Evolutionary conservation across 768 basidiomycete genomes (phyloP).

Genomic region (Leucocoprinus leucothites): DNA sequence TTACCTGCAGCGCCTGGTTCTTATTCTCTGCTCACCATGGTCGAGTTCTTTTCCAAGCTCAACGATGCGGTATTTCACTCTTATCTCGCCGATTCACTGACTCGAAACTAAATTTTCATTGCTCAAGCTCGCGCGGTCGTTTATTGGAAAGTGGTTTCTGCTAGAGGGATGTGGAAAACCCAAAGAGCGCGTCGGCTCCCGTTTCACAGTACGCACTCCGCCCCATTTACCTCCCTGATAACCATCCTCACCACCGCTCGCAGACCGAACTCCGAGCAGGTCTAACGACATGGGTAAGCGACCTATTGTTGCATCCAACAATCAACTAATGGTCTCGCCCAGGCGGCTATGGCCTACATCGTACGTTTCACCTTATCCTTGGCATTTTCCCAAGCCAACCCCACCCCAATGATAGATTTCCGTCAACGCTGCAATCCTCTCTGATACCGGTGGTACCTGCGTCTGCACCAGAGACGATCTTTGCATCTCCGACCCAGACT

Average conservation of each 20-base stretch:
- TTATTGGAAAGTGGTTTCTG: constrained; percentile 65
- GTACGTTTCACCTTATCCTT: constrained; percentile 33
- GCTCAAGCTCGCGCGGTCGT: constrained; percentile 41
- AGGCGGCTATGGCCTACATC: constrained; percentile 86
- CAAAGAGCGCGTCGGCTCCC: constrained; percentile 59
- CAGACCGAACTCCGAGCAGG: constrained; percentile 80
- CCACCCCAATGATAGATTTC: constrained; percentile 51
- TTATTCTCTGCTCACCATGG: constrained; percentile 14
- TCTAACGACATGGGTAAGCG: constrained; percentile 74
- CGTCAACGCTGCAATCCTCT: constrained; percentile 79
- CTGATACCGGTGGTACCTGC: constrained; percentile 78
- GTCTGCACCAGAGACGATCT: constrained; percentile 61
- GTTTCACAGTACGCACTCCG: constrained; percentile 44
- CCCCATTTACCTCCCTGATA: not conserved
- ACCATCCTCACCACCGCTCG: constrained; percentile 6
- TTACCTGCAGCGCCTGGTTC: not conserved
- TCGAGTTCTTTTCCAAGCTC: constrained; percentile 19
- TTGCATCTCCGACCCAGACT: constrained; percentile 50
- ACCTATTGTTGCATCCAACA: not conserved
- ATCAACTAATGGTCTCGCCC: not conserved
- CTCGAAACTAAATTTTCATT: not conserved
- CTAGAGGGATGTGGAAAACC: constrained; percentile 70
- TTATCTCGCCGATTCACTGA: not conserved
- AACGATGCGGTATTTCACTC: constrained; percentile 26
- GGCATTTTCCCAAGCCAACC: not conserved